Percentiles rank a stretch among this genome's conserved stretches.
Evolutionary conservation across 2,329 filamentous ascomycete species (phyloP).

Genomic region (Metarhizium rileyi): DNA sequence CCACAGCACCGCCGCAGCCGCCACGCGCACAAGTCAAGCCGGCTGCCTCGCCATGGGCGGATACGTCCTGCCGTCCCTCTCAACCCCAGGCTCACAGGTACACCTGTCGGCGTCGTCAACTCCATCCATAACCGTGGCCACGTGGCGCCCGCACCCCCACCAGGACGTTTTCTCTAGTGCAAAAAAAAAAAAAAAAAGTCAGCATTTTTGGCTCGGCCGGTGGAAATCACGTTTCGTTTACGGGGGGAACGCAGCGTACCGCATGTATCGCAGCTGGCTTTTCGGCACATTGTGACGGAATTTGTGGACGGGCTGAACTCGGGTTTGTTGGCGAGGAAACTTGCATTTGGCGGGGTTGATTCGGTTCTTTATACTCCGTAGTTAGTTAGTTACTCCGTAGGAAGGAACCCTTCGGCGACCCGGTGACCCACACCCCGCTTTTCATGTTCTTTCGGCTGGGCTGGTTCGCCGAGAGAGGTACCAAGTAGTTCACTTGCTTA

Average conservation of each 20-base stretch:
- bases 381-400: too few relatives aligned
- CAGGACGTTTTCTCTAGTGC: slow-evolving; percentile 47
- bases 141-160: slow-evolving; percentile 56
- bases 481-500: too few relatives aligned
- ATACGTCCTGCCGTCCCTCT: slow-evolving; percentile 50
- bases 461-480: too few relatives aligned
- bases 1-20: slow-evolving; percentile 20
- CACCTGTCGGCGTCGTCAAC: slow-evolving; percentile 52
- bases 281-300: slow-evolving; percentile 48
- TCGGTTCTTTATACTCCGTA: too few relatives aligned
- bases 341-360: not conserved
- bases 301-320: not conserved
- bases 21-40: slow-evolving; percentile 26
- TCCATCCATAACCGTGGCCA: slow-evolving; percentile 50
- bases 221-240: too few relatives aligned
- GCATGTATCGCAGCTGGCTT: slow-evolving; percentile 51
- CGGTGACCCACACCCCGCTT: too few relatives aligned
- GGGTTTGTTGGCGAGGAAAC: not conserved
- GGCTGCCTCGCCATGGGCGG: slow-evolving; percentile 49
- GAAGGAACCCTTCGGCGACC: too few relatives aligned
- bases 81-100: slow-evolving; percentile 53
- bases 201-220: too few relatives aligned
- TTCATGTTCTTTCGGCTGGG: too few relatives aligned
- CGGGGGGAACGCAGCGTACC: slow-evolving; percentile 32
- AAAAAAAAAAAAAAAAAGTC: not conserved